Evolutionary conservation across 202 grass and related monocot genomes (phyloP).

Genomic region (Eragrostis tef): DNA sequence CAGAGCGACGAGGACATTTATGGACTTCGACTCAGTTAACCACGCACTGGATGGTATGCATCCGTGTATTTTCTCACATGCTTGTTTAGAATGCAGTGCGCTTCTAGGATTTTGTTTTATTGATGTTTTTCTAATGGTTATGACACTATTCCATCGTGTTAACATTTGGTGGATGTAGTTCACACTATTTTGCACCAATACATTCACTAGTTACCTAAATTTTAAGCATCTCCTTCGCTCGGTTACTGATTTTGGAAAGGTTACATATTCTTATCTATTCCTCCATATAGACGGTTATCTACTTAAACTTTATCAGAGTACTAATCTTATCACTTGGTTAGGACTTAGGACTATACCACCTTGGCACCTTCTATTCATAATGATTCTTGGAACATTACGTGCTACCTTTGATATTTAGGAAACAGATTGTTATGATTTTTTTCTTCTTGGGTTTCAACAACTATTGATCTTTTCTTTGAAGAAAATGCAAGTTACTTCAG

Average conservation of each 20-base stretch:
- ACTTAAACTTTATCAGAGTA: background rate
- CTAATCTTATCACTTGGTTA: background rate
- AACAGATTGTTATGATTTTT: background rate
- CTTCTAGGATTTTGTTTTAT: background rate
- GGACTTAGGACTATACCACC: too few species aligned
- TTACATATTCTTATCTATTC: too few species aligned
- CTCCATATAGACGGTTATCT: background rate
- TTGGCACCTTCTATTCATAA: slow-evolving; percentile 5
- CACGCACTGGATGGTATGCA: slow-evolving; percentile 74
- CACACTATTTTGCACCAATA: background rate
- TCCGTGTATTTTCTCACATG: background rate
- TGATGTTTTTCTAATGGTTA: background rate
- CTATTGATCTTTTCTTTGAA: background rate
- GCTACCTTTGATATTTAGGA: background rate
- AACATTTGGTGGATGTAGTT: background rate
- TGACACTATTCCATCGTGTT: background rate
- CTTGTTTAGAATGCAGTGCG: background rate
- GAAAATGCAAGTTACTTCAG: background rate
- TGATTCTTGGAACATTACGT: background rate
- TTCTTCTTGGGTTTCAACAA: background rate
- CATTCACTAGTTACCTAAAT: background rate
- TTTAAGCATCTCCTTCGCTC: background rate
- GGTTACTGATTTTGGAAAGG: background rate
- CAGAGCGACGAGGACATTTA: slow-evolving; percentile 73
- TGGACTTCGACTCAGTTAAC: slow-evolving; percentile 81